Evolutionary conservation across 2,329 filamentous ascomycete species (phyloP).

Genomic region (Nemania sp.): DNA sequence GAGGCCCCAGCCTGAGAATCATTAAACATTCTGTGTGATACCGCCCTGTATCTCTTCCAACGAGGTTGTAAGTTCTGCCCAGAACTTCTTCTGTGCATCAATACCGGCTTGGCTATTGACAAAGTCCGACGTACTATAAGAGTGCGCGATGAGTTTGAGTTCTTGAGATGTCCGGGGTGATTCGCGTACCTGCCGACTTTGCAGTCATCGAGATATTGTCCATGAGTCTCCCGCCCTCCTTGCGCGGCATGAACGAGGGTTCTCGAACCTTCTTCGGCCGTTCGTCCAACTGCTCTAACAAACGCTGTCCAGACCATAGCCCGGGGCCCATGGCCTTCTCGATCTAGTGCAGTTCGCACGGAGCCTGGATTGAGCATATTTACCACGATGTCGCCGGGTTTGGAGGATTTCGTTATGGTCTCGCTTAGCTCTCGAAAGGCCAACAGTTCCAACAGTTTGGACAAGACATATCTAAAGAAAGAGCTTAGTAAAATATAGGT

Average conservation of each 20-base stretch:
- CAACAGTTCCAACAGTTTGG: slow-evolving; percentile 38
- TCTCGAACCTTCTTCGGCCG: slow-evolving; percentile 32
- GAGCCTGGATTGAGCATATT: slow-evolving; percentile 35
- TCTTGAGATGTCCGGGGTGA: neutral
- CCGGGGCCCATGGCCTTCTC: slow-evolving; percentile 24
- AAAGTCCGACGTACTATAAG: slow-evolving; percentile 27
- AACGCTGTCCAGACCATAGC: slow-evolving; percentile 14
- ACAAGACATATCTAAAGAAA: slow-evolving; percentile 32
- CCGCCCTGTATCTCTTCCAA: slow-evolving; percentile 27
- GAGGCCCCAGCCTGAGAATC: too few species aligned
- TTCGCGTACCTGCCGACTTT: slow-evolving; percentile 34
- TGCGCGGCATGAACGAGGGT: slow-evolving; percentile 35
- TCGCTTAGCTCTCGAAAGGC: slow-evolving; percentile 30
- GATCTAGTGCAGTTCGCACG: slow-evolving; percentile 30
- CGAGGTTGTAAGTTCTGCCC: slow-evolving; percentile 19
- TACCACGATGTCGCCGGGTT: slow-evolving; percentile 31
- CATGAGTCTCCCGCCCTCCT: slow-evolving; percentile 34
- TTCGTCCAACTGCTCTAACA: slow-evolving; percentile 31
- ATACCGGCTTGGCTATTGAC: slow-evolving; percentile 27
- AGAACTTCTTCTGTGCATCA: slow-evolving; percentile 29
- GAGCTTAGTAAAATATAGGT: neutral
- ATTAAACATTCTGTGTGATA: slow-evolving; percentile 15
- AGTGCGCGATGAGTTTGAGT: neutral
- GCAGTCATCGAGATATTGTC: slow-evolving; percentile 40
- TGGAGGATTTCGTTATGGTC: slow-evolving; percentile 17